Percentiles rank a stretch among this genome's conserved stretches.
Evolutionary conservation across 495 filamentous ascomycete species (phyloP).

Genomic region (Xylaria curta): DNA sequence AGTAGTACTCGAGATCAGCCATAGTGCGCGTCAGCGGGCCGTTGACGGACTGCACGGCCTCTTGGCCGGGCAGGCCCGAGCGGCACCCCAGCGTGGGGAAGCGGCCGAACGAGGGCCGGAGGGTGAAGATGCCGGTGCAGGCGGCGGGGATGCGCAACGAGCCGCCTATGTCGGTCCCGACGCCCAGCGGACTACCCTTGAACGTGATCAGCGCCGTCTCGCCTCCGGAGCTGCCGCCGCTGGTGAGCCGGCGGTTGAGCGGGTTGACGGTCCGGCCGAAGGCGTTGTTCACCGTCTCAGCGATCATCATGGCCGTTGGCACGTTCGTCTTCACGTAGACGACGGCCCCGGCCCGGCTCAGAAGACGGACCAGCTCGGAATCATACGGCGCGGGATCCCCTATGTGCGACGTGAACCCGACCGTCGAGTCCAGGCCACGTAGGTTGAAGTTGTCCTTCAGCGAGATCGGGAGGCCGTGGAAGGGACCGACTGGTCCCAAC

Average conservation of each 20-base stretch:
- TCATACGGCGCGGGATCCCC: constrained; percentile 38
- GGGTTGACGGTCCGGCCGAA: constrained; percentile 80
- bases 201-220: constrained; percentile 79
- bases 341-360: constrained; percentile 80
- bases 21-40: constrained; percentile 87
- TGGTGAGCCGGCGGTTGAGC: constrained; percentile 74
- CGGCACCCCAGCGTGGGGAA: constrained; percentile 80
- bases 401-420: constrained; percentile 45
- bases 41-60: constrained; percentile 81
- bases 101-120: constrained; percentile 82
- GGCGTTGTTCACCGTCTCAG: constrained; percentile 82
- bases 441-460: constrained; percentile 78
- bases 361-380: constrained; percentile 49
- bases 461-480: constrained; percentile 84
- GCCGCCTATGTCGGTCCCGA: constrained; percentile 88
- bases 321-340: constrained; percentile 93
- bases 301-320: constrained; percentile 82
- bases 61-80: constrained; percentile 86
- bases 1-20: constrained; percentile 77
- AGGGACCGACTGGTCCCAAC: constrained; percentile 59
- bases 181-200: constrained; percentile 74
- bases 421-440: constrained; percentile 60
- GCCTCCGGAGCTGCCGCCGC: constrained; percentile 86
- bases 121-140: constrained; percentile 82
- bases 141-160: constrained; percentile 86